phyloP scores from a whole-genome alignment of 495 filamentous ascomycete genomes.

The Penicillium bialowiezense region DNA sequence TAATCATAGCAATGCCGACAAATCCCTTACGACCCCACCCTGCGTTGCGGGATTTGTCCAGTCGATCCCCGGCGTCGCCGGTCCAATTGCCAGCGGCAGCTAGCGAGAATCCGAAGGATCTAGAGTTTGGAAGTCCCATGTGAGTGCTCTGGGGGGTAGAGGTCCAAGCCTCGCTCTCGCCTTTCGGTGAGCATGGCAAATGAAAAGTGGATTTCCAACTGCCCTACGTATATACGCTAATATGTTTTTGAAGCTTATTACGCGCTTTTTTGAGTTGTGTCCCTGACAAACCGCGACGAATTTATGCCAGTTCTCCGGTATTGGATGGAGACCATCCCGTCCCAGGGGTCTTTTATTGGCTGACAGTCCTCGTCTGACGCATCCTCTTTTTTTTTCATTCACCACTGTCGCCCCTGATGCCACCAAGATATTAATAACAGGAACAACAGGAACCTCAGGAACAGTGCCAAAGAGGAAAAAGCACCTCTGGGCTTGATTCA shows the following conservation, averaged over 20 bases:
- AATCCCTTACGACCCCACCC: background rate
- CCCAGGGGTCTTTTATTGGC: background rate
- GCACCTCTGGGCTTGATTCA: background rate
- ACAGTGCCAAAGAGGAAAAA: background rate
- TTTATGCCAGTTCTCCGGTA: constrained; percentile 3
- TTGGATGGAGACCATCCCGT: background rate
- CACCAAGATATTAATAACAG: too few relatives aligned
- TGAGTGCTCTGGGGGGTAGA: background rate
- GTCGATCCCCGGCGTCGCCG: constrained; percentile 21
- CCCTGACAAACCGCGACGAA: background rate
- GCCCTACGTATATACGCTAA: background rate
- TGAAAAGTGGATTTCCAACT: constrained; percentile 1
- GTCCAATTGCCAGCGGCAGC: constrained; percentile 6
- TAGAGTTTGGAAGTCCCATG: background rate
- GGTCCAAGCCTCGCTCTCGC: background rate
- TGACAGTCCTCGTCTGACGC: background rate
- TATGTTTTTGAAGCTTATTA: constrained; percentile 15
- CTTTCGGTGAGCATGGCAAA: background rate
- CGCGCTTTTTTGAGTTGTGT: background rate
- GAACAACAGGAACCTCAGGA: too few relatives aligned
- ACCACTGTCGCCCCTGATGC: too few relatives aligned
- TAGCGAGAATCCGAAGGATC: background rate
- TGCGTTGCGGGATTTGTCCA: constrained; percentile 6
- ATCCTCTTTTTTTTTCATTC: background rate
- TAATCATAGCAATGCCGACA: constrained; percentile 13